A percentile compares a stretch with the other conserved stretches of the same genome.
Conservation (phyloP, 257 asterid genomes). For the Schizonepeta tenuifolia region DNA sequence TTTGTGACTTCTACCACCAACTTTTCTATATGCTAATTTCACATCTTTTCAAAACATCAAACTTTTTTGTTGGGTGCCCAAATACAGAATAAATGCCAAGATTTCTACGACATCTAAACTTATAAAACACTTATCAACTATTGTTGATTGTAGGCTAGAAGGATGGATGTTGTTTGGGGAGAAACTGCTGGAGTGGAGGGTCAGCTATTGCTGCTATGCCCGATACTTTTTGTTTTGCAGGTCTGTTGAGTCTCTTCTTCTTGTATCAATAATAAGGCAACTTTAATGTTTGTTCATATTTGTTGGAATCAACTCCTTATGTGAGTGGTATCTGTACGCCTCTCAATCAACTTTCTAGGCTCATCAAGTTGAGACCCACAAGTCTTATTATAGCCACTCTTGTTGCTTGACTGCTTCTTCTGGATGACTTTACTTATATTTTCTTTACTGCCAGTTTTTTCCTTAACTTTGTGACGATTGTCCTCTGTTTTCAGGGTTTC, state of each 20-base stretch:
- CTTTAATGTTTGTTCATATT: not conserved
- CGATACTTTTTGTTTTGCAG: conserved; percentile 81
- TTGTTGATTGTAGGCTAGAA: conserved; percentile 67
- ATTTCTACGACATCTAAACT: conserved; percentile 11
- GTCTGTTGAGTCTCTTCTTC: conserved; percentile 38
- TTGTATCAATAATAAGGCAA: not conserved
- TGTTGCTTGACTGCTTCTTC: not conserved
- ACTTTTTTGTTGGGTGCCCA: conserved; percentile 13
- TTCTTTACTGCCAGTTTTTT: not conserved
- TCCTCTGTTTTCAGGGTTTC: conserved; percentile 60
- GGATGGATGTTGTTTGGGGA: conserved; percentile 99
- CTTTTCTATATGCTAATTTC: not conserved
- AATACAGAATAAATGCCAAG: conserved; percentile 11
- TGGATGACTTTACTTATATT: not conserved
- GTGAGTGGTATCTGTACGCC: not conserved
- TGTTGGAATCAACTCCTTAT: not conserved
- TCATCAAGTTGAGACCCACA: conserved; percentile 3
- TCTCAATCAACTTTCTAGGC: conserved; percentile 24
- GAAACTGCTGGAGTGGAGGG: conserved; percentile 98
- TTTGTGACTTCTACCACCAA: conserved; percentile 14
- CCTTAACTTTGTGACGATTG: conserved; percentile 6
- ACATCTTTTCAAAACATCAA: conserved; percentile 2
- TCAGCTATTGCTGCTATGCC: conserved; percentile 74
- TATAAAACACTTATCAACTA: conserved; percentile 10
- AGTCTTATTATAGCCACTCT: conserved; percentile 9